Evolutionary conservation across 768 basidiomycete species (phyloP), one percentile per base, ranked within the genome.

Genomic region (Suillus brevipes): DNA sequence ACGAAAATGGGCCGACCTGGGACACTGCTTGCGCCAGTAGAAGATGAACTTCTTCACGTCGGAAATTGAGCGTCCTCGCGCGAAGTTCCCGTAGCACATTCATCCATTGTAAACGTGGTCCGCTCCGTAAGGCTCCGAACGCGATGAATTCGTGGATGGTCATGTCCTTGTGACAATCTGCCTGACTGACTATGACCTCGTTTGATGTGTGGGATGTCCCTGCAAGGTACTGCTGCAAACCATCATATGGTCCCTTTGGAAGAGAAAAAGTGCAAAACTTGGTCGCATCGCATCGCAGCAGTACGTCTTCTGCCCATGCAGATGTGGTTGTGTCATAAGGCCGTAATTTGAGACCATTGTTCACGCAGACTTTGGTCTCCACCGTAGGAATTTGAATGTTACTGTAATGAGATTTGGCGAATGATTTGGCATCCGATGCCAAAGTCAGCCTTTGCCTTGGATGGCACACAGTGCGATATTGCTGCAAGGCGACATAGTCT

Each of bases 81-180:
- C 76, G 74, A 28, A 87, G 66, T 66, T 83, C 83, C n/a, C 81
- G 77, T 18, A 78, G 64, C 43, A 87, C 80, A 65, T 86, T 86
- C 45, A 80, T 70, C 85, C 84, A 86, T 56, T 87, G 85, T 0
- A 87, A 65, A 3, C 66, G 71, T 0, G 74, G 65, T 0, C 85
- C 84, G 43, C 80, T 77, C 6, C 86, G 81, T 42, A 87, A 65
- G 58, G 76, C 73, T 10, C 78, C 80, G 56, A 84, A 87, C 0
- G 81, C 75, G 14, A 80, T 72, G 49, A 74, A 81, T 63, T 87
- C 84, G 38, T 87, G 83, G 1, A 83, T 65, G 9, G 67, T 77
- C 25, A 87, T 70, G 6, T 79, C 73, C 23, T 61, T 53, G 6
- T 80, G 80, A 62, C 84, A 85, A 8, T 77, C 70, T 0, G 67